Percentiles rank a stretch among this genome's conserved stretches.
phyloP scores from a whole-genome alignment of 1,284 basidiomycete species.

The Veloboletus limbatus region DNA sequence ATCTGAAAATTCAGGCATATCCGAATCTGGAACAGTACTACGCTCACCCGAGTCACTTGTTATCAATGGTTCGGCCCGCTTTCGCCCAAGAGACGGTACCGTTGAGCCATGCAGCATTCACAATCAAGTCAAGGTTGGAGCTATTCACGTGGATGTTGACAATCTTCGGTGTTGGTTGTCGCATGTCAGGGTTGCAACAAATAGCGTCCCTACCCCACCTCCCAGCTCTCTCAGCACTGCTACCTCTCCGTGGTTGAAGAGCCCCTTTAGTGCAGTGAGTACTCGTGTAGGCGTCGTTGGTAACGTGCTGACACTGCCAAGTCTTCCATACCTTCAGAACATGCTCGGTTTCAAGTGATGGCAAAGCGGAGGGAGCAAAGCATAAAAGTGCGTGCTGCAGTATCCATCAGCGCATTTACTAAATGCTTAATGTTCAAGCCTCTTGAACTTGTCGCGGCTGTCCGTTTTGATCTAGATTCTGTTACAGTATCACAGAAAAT shows the following conservation, averaged over 20 bases:
- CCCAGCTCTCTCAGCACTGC: slow-evolving; percentile 3
- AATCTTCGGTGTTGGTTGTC: slow-evolving; percentile 25
- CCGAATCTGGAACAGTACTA: slow-evolving; percentile 38
- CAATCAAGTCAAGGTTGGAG: slow-evolving; percentile 45
- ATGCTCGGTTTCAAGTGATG: slow-evolving; percentile 7
- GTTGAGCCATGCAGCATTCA: slow-evolving; percentile 55
- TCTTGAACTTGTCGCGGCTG: slow-evolving; percentile 19
- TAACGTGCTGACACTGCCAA: slow-evolving; percentile 14
- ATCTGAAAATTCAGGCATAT: slow-evolving; percentile 11
- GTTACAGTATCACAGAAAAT: slow-evolving; percentile 33
- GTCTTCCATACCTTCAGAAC: slow-evolving; percentile 19
- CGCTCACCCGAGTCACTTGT: slow-evolving; percentile 45
- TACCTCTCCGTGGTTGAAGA: slow-evolving; percentile 32
- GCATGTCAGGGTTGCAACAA: slow-evolving; percentile 9
- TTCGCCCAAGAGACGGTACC: slow-evolving; percentile 56
- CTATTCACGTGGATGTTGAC: slow-evolving; percentile 49
- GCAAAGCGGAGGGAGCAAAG: slow-evolving; percentile 18
- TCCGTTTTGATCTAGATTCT: slow-evolving; percentile 22
- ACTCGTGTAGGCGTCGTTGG: not conserved
- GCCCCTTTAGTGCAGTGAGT: slow-evolving; percentile 30
- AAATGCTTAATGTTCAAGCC: slow-evolving; percentile 13
- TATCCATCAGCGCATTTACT: not conserved
- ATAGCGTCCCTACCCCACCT: slow-evolving; percentile 20
- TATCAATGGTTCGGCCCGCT: slow-evolving; percentile 47
- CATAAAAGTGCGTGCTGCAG: slow-evolving; percentile 12